Conservation (phyloP, 768 basidiomycete species). For the Ephemerocybe angulata region DNA sequence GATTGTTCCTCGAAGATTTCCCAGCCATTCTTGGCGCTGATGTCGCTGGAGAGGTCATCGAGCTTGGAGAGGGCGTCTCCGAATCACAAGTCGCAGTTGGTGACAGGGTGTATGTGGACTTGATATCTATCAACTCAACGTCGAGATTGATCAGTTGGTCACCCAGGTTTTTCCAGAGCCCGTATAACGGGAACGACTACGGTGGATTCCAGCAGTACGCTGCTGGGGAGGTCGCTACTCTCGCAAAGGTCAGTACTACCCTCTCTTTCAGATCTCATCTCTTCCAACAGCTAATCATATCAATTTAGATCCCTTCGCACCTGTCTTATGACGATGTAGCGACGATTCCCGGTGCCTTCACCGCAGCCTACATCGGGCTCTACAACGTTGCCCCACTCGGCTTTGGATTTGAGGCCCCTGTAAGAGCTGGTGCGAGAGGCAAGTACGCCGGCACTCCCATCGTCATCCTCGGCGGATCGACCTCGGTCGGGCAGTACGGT, state of each 20-base stretch:
- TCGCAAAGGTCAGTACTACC: slow-evolving; percentile 34
- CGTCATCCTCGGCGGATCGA: slow-evolving; percentile 26
- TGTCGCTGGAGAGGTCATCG: slow-evolving; percentile 48
- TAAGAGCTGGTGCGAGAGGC: slow-evolving; percentile 19
- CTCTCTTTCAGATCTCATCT: slow-evolving; percentile 24
- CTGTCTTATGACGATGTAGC: slow-evolving; percentile 38
- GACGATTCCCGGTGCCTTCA: slow-evolving; percentile 36
- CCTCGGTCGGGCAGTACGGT: slow-evolving; percentile 28
- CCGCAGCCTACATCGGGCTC: slow-evolving; percentile 34
- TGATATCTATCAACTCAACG: slow-evolving; percentile 29
- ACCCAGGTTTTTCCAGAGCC: slow-evolving; percentile 39
- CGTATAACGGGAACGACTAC: slow-evolving; percentile 27
- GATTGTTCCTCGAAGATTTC: slow-evolving; percentile 32
- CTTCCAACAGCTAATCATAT: slow-evolving; percentile 39
- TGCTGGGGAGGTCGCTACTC: slow-evolving; percentile 30
- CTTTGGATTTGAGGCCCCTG: slow-evolving; percentile 21
- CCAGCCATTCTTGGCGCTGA: slow-evolving; percentile 49
- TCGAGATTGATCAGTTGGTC: not conserved
- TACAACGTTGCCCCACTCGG: slow-evolving; percentile 26
- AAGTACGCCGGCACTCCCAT: slow-evolving; percentile 30
- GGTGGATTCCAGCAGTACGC: slow-evolving; percentile 44
- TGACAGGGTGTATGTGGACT: slow-evolving; percentile 46
- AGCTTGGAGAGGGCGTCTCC: slow-evolving; percentile 51
- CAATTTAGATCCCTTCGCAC: slow-evolving; percentile 34
- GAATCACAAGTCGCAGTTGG: slow-evolving; percentile 45